Percentiles rank a stretch among this genome's conserved stretches.
Evolutionary conservation across 345 rosid genomes (phyloP).

Genomic region (Trapa incisa): DNA sequence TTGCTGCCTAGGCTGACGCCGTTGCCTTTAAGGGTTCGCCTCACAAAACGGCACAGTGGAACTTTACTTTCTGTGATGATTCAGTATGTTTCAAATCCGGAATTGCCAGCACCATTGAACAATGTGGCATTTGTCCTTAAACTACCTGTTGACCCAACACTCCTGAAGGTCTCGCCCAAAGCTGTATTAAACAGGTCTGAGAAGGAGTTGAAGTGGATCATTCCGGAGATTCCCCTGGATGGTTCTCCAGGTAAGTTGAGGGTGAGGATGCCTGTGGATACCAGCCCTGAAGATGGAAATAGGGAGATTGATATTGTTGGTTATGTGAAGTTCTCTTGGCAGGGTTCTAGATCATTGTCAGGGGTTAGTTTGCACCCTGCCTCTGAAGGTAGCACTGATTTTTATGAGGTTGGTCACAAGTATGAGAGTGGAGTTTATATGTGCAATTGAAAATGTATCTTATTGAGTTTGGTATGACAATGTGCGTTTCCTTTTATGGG

Average conservation of each 20-base stretch:
- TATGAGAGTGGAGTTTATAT: slow-evolving; percentile 64
- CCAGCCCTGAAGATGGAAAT: no score
- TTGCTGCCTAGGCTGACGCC: slow-evolving; percentile 61
- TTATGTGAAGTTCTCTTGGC: not conserved
- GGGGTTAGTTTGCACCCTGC: slow-evolving; percentile 55
- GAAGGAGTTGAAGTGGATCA: no score
- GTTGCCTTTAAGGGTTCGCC: no score
- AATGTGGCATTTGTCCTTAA: slow-evolving; percentile 73
- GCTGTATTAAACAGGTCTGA: slow-evolving; percentile 56
- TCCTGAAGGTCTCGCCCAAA: slow-evolving; percentile 88
- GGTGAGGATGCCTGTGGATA: no score
- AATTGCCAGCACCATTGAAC: slow-evolving; percentile 9
- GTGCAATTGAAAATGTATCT: slow-evolving; percentile 40
- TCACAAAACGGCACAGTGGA: no score
- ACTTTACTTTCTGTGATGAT: no score
- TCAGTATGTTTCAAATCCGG: no score
- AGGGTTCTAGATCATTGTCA: slow-evolving; percentile 51
- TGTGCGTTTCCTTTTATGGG: slow-evolving; percentile 1
- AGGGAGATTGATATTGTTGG: no score
- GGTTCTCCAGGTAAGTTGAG: no score
- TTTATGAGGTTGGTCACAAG: slow-evolving; percentile 67
- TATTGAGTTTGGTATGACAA: slow-evolving; percentile 6
- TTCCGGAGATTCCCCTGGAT: no score
- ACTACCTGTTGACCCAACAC: slow-evolving; percentile 85
- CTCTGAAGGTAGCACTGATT: slow-evolving; percentile 73